Conservation (phyloP, 2,329 filamentous ascomycete species). For the Talaromyces sp. region DNA sequence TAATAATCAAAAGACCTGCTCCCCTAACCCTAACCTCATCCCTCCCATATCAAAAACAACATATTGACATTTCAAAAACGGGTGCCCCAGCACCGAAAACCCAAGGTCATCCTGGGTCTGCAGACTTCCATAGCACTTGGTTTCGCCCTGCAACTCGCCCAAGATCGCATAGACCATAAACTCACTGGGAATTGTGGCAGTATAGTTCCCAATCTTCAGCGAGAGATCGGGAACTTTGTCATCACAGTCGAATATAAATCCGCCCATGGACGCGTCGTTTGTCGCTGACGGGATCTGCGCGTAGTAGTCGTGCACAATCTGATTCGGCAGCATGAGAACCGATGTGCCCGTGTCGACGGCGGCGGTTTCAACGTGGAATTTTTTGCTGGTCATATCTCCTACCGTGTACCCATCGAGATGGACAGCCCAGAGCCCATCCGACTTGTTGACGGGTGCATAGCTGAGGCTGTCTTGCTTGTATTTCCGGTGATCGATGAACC, state of each 20-base stretch:
- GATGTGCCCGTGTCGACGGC: slow-evolving; percentile 65
- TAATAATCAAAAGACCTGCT: slow-evolving; percentile 17
- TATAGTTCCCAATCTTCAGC: slow-evolving; percentile 45
- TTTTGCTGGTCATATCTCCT: slow-evolving; percentile 39
- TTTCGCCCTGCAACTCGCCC: background rate
- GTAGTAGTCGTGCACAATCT: slow-evolving; percentile 57
- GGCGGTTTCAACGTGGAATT: slow-evolving; percentile 48
- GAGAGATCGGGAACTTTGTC: slow-evolving; percentile 49
- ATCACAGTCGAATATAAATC: slow-evolving; percentile 52
- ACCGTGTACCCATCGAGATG: slow-evolving; percentile 52
- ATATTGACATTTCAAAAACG: slow-evolving; percentile 73
- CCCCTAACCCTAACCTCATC: slow-evolving; percentile 45
- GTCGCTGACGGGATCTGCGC: slow-evolving; percentile 47
- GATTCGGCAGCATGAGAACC: slow-evolving; percentile 54
- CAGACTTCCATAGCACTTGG: slow-evolving; percentile 41
- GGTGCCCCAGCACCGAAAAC: slow-evolving; percentile 68
- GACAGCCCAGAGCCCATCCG: slow-evolving; percentile 62
- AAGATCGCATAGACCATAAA: slow-evolving; percentile 32
- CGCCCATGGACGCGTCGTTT: slow-evolving; percentile 37
- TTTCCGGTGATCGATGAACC: background rate
- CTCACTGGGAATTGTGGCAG: slow-evolving; percentile 48
- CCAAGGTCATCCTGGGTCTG: slow-evolving; percentile 56
- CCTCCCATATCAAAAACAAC: slow-evolving; percentile 62
- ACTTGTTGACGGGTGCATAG: slow-evolving; percentile 32
- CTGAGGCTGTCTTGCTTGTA: background rate